These are phyloP conservation scores for Fallopia convolvulus DNA, from an alignment of 148 eudicot species.

Conservation along the genomic window DNA sequence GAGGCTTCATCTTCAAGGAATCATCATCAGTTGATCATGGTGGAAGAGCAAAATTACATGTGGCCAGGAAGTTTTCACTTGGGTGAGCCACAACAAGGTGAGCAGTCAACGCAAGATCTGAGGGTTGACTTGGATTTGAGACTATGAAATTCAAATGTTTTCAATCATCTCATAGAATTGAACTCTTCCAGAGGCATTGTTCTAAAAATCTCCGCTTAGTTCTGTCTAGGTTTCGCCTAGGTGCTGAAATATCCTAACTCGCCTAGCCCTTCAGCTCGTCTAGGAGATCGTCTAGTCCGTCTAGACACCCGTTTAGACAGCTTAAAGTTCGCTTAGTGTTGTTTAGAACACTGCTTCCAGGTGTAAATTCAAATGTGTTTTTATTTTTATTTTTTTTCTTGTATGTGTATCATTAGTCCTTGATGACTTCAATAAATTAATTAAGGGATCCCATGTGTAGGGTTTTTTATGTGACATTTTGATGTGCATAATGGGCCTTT, in stretches of 20 bases:
- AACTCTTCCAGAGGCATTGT: background rate
- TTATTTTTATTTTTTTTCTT: background rate
- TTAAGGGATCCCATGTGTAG: background rate
- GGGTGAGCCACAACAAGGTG: conserved; percentile 25
- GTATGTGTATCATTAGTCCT: background rate
- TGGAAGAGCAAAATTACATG: conserved; percentile 23
- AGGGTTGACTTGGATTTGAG: conserved; percentile 43
- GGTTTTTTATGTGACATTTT: background rate
- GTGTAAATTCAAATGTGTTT: background rate
- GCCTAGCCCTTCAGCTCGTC: too few species aligned
- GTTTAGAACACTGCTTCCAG: background rate
- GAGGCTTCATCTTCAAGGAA: conserved; percentile 5
- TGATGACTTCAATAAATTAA: background rate
- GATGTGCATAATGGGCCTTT: background rate
- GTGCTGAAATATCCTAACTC: too few species aligned
- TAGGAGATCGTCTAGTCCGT: too few species aligned
- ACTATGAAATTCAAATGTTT: conserved; percentile 22
- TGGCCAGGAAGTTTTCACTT: conserved; percentile 65
- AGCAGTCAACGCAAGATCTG: conserved; percentile 21
- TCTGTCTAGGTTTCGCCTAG: too few species aligned
- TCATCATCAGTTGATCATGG: background rate
- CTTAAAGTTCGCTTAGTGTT: too few species aligned
- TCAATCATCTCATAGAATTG: background rate
- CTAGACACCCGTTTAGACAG: too few species aligned
- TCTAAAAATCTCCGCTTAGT: too few species aligned